Evolutionary conservation across 192 early-diverging fungal genomes (phyloP).

Genomic region (Coemansia sp.): DNA sequence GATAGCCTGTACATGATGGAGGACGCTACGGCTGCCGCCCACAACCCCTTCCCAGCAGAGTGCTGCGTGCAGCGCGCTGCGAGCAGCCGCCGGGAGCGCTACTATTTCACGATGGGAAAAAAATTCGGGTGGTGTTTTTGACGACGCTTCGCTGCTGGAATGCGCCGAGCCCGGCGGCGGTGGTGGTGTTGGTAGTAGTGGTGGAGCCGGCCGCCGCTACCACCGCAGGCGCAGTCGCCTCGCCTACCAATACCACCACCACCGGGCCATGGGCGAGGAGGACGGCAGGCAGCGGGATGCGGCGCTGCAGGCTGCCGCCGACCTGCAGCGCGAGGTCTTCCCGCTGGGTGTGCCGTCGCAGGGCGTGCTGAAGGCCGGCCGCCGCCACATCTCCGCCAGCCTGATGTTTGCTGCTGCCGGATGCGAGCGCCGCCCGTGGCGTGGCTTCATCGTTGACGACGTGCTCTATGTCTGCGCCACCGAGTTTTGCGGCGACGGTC

Average conservation of each 20-base stretch:
- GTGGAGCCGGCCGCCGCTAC: too few relatives aligned
- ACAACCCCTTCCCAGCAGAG: slow-evolving; percentile 21
- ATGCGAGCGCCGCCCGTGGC: slow-evolving; percentile 23
- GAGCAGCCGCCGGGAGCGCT: slow-evolving; percentile 39
- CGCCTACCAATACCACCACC: too few relatives aligned
- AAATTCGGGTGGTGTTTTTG: slow-evolving; percentile 56
- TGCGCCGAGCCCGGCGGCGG: slow-evolving; percentile 28
- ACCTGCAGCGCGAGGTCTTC: slow-evolving; percentile 35
- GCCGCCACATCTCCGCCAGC: slow-evolving; percentile 10
- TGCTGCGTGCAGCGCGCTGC: slow-evolving; percentile 46
- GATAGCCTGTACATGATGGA: slow-evolving; percentile 10
- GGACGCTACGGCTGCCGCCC: background rate
- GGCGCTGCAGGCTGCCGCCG: slow-evolving; percentile 20
- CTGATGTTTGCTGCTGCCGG: slow-evolving; percentile 14
- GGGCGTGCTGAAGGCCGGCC: slow-evolving; percentile 32
- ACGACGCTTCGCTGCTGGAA: slow-evolving; percentile 25
- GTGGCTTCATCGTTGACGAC: slow-evolving; percentile 39
- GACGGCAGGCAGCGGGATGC: background rate
- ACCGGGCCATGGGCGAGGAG: background rate
- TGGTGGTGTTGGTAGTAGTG: too few relatives aligned
- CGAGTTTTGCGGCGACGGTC: slow-evolving; percentile 27
- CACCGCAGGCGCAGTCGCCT: too few relatives aligned
- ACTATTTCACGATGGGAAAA: slow-evolving; percentile 52
- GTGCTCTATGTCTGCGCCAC: slow-evolving; percentile 28
- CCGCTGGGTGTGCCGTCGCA: slow-evolving; percentile 44